A percentile compares a stretch with the other conserved stretches of the same genome.
These are phyloP conservation scores for Apiospora phragmitis DNA, from an alignment of 2,329 filamentous ascomycete species.

Conservation along the genomic window DNA sequence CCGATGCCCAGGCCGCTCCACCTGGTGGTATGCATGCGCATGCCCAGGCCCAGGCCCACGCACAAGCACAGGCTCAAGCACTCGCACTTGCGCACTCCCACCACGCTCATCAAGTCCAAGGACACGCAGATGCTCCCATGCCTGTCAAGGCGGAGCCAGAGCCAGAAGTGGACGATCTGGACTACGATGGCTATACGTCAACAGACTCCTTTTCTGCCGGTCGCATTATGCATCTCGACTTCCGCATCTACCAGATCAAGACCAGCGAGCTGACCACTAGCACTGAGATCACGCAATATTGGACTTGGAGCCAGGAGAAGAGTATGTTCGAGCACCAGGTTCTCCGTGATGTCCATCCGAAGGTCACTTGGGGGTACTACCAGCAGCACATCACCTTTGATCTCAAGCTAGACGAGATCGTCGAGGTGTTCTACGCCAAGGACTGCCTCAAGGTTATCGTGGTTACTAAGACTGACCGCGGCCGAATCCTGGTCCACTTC, in stretches of 20 bases:
- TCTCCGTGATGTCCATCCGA: slow-evolving; percentile 43
- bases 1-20: neutral
- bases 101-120: neutral
- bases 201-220: slow-evolving; percentile 51
- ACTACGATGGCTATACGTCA: slow-evolving; percentile 50
- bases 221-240: slow-evolving; percentile 47
- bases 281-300: slow-evolving; percentile 53
- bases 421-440: slow-evolving; percentile 45
- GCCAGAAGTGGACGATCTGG: slow-evolving; percentile 39
- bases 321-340: slow-evolving; percentile 55
- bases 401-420: slow-evolving; percentile 46
- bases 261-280: slow-evolving; percentile 47
- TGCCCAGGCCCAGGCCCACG: neutral
- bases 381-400: slow-evolving; percentile 53
- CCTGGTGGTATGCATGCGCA: neutral
- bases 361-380: slow-evolving; percentile 49
- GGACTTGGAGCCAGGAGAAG: slow-evolving; percentile 48
- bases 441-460: slow-evolving; percentile 45
- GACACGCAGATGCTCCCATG: neutral
- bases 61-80: neutral
- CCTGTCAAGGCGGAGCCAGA: slow-evolving; percentile 14
- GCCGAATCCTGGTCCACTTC: slow-evolving; percentile 52
- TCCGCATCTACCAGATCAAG: slow-evolving; percentile 54
- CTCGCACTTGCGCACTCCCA: neutral
- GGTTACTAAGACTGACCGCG: slow-evolving; percentile 39